Conservation (phyloP, 768 basidiomycete species). For the Boletus pseudo-olivaceus region DNA sequence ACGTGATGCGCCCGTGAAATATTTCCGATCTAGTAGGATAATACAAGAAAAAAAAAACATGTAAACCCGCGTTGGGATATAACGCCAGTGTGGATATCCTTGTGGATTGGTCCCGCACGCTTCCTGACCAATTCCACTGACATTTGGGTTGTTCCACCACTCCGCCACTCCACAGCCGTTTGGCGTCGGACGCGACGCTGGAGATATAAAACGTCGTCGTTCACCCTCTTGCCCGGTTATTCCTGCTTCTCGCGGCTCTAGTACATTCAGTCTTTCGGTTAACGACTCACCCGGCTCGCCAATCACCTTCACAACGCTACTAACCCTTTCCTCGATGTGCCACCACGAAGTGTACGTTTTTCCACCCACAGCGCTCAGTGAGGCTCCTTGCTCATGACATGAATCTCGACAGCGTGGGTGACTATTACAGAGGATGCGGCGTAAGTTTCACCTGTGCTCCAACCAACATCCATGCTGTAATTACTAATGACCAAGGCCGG, state of each 20-base stretch:
- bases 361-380: background rate
- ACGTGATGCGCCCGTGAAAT: constrained; percentile 2
- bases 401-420: constrained; percentile 28
- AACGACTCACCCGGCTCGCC: background rate
- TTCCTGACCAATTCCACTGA: background rate
- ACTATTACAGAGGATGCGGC: constrained; percentile 36
- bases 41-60: background rate
- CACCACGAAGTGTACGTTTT: constrained; percentile 35
- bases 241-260: background rate
- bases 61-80: background rate
- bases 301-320: background rate
- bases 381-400: constrained; percentile 1
- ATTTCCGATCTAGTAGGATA: background rate
- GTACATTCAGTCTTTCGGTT: background rate
- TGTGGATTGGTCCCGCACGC: background rate
- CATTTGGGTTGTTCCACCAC: constrained; percentile 1
- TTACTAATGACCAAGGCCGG: constrained; percentile 4
- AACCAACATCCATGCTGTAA: background rate
- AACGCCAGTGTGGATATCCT: background rate
- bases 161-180: constrained; percentile 12
- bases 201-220: constrained; percentile 6
- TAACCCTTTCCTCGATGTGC: constrained; percentile 26
- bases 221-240: background rate
- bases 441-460: constrained; percentile 17
- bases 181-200: constrained; percentile 5